Percentiles rank a stretch among this genome's conserved stretches.
phyloP scores from a whole-genome alignment of 78 protist genomes.

The Trichosphaerium sp. region DNA sequence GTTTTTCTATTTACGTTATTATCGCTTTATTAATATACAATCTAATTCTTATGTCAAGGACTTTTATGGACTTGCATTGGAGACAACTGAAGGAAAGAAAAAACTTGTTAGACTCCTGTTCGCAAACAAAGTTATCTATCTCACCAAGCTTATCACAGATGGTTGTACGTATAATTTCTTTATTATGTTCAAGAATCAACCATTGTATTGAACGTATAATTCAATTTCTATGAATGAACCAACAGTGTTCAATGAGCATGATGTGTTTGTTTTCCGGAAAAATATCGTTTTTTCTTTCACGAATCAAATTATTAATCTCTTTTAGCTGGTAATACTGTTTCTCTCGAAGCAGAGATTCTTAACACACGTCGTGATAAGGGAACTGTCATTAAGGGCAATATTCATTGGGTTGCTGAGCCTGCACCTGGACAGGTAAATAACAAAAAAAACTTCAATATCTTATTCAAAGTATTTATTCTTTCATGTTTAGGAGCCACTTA shows the following conservation, averaged over 20 bases:
- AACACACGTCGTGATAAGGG: conserved; percentile 5
- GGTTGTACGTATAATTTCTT: too few relatives aligned
- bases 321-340: conserved; percentile 32
- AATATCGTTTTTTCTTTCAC: conserved; percentile 49
- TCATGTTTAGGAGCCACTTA: conserved; percentile 1
- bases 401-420: conserved; percentile 80
- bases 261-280: too few relatives aligned
- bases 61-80: conserved; percentile 73
- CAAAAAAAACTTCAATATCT: not conserved
- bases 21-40: conserved; percentile 3
- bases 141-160: too few relatives aligned
- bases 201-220: too few relatives aligned
- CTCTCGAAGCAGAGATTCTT: conserved; percentile 37
- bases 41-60: too few relatives aligned
- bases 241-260: too few relatives aligned
- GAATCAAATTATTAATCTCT: conserved; percentile 44
- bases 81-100: too few relatives aligned
- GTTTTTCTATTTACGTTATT: not conserved
- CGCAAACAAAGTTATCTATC: too few relatives aligned
- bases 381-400: conserved; percentile 61
- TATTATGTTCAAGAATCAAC: too few relatives aligned
- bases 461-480: not conserved
- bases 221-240: too few relatives aligned
- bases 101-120: too few relatives aligned
- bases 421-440: not conserved